Base-by-base conservation (phyloP, 768 basidiomycete genomes). In the Termitomyces sp. region DNA sequence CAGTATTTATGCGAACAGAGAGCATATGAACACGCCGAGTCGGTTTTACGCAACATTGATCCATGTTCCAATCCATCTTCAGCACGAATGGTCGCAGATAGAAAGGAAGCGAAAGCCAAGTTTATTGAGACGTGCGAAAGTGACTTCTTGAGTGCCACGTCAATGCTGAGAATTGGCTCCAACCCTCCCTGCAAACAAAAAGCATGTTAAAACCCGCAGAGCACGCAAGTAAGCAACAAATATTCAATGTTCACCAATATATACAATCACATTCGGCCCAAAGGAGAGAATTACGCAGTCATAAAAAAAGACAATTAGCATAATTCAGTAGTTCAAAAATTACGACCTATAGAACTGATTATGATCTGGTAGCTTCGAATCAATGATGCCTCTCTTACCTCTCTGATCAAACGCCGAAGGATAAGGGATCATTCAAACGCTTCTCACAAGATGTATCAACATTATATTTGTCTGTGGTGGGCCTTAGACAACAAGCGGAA, bases 361-460 rank as follows among this genome's bases (percentile, higher is more conserved):
- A 8, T 39, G 16, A 37, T 41, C 18, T 18, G 13, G n/a, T 37
- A 37, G 16, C 37, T 37, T 37, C 18, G 7, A 18, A 18, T 29
- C 6, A 14, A 16, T 22, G 36, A 34, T 36, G 5, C n/a, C 52
- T 27, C n/a, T n/a, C n/a, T n/a, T n/a, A n/a, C n/a, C n/a, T n/a
- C n/a, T n/a, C 39, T 13, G 26, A 31, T 42, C 24, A 13, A 43
- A 43, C 31, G 10, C 56, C 56, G 57, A 6, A 52, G 49, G 26
- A 50, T 36, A 46, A 39, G 52, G 60, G 60, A 61, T 61, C 57
- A 16, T 29, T 29, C 12, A 27, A 50, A 56, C 29, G 1, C 27
- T 16, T 18, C 32, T 36, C 31, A 26, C 43, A 27, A 43, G 41
- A 52, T 37, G 42, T 50, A 47, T 2, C 42, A 52, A 20, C 39